Conservation (phyloP, 2,329 filamentous ascomycete genomes). For the Colletotrichum echinochloae region DNA sequence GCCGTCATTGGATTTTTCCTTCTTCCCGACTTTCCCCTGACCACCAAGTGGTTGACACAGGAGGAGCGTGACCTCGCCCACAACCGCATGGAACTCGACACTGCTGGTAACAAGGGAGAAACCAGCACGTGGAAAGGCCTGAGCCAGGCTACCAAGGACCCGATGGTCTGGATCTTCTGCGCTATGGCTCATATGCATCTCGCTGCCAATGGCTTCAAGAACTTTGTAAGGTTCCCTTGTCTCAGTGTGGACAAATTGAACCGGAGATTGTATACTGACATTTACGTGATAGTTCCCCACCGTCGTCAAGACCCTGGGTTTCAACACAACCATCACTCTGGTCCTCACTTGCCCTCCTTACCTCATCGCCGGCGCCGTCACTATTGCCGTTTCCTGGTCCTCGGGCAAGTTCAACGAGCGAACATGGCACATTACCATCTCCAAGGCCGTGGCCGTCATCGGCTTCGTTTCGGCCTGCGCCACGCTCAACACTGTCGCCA, state of each 20-base stretch:
- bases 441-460: conserved; percentile 53
- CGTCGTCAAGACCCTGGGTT: conserved; percentile 60
- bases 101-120: conserved; percentile 43
- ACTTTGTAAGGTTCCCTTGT: conserved; percentile 45
- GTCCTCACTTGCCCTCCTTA: conserved; percentile 57
- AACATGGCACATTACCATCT: conserved; percentile 57
- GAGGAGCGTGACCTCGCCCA: conserved; percentile 42
- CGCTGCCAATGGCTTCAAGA: conserved; percentile 60
- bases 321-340: conserved; percentile 60
- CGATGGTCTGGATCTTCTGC: conserved; percentile 59
- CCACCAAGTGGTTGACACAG: conserved; percentile 43
- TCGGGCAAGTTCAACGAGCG: conserved; percentile 58
- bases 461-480: conserved; percentile 51
- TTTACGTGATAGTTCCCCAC: conserved; percentile 48
- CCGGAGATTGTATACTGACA: not conserved
- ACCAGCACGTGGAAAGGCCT: conserved; percentile 44
- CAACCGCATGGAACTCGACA: conserved; percentile 45
- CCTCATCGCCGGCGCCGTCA: conserved; percentile 47
- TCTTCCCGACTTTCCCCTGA: conserved; percentile 43
- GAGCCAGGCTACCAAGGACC: conserved; percentile 54
- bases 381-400: conserved; percentile 44
- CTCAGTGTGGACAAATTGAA: fast-evolving
- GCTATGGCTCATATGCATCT: conserved; percentile 64
- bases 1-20: conserved; percentile 41
- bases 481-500: conserved; percentile 45